phyloP scores from a whole-genome alignment of 768 basidiomycete genomes.

The Mycena pura region DNA sequence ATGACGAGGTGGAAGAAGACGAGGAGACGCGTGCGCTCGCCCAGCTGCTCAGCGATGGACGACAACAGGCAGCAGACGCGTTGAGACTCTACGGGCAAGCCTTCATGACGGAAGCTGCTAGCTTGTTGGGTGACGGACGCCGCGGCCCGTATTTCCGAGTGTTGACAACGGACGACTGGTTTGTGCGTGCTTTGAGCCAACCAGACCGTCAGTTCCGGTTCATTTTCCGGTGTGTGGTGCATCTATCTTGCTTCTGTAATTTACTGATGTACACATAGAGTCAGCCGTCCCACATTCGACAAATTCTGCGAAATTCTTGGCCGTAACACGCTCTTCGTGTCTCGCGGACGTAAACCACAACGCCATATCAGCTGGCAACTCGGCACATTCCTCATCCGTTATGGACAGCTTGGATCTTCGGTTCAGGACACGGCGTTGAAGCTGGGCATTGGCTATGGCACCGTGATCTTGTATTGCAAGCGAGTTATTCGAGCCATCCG shows the following conservation, averaged over 20 bases:
- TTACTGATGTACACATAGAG: not conserved
- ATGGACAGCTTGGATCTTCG: slow-evolving; percentile 26
- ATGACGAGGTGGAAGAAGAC: too few relatives aligned
- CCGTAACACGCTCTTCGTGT: slow-evolving; percentile 28
- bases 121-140: slow-evolving; percentile 2
- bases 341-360: slow-evolving; percentile 23
- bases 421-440: slow-evolving; percentile 17
- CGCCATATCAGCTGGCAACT: slow-evolving; percentile 31
- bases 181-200: not conserved
- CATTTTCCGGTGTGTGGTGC: slow-evolving; percentile 12
- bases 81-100: not conserved
- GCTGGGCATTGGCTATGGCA: slow-evolving; percentile 29
- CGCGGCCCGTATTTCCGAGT: slow-evolving; percentile 18
- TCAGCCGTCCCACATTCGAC: slow-evolving; percentile 13
- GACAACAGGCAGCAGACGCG: too few relatives aligned
- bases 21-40: too few relatives aligned
- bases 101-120: not conserved
- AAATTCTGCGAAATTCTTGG: slow-evolving; percentile 13
- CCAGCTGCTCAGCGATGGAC: too few relatives aligned
- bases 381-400: slow-evolving; percentile 29
- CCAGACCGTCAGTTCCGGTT: slow-evolving; percentile 15
- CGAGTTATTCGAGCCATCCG: slow-evolving; percentile 21
- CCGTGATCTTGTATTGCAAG: slow-evolving; percentile 29
- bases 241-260: not conserved
- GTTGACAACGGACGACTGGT: slow-evolving; percentile 5